These are phyloP conservation scores for Ascochyta pisi DNA, from an alignment of 2,329 filamentous ascomycete species.

Conservation along the genomic window DNA sequence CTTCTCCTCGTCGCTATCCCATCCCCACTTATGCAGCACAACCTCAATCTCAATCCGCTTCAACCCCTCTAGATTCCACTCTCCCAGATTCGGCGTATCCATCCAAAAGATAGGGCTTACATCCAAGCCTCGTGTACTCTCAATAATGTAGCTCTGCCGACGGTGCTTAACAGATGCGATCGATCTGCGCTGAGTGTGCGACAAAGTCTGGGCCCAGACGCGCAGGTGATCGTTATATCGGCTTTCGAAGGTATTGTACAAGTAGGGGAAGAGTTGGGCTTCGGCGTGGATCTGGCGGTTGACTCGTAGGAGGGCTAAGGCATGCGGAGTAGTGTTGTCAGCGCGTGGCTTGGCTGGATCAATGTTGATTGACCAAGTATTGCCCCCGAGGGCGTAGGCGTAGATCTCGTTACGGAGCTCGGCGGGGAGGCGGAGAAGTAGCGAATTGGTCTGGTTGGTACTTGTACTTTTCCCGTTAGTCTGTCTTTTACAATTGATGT, in stretches of 20 bases:
- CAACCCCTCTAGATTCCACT: conserved; percentile 1
- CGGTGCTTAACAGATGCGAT: conserved; percentile 1
- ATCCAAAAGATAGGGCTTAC: conserved; percentile 12
- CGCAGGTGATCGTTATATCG: conserved; percentile 6
- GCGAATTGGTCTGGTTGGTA: background rate
- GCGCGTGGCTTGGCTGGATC: background rate
- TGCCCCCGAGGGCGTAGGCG: conserved; percentile 4
- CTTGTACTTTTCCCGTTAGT: background rate
- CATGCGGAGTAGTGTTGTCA: background rate
- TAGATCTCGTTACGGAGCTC: conserved; percentile 22
- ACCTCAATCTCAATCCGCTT: conserved; percentile 11
- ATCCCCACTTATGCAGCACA: conserved; percentile 4
- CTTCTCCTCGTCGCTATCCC: background rate
- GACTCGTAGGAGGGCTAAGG: conserved; percentile 3
- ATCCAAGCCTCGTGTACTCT: background rate
- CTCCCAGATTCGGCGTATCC: background rate
- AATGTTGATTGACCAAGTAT: conserved; percentile 7
- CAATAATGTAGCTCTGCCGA: conserved; percentile 5
- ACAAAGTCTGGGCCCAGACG: background rate
- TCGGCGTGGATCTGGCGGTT: conserved; percentile 10
- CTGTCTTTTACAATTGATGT: background rate
- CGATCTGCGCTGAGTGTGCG: background rate
- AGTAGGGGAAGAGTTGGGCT: conserved; percentile 5
- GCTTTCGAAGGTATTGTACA: conserved; percentile 8
- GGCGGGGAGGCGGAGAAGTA: conserved; percentile 10